Conservation (phyloP, 768 basidiomycete species). For the Roridomyces roridus region DNA sequence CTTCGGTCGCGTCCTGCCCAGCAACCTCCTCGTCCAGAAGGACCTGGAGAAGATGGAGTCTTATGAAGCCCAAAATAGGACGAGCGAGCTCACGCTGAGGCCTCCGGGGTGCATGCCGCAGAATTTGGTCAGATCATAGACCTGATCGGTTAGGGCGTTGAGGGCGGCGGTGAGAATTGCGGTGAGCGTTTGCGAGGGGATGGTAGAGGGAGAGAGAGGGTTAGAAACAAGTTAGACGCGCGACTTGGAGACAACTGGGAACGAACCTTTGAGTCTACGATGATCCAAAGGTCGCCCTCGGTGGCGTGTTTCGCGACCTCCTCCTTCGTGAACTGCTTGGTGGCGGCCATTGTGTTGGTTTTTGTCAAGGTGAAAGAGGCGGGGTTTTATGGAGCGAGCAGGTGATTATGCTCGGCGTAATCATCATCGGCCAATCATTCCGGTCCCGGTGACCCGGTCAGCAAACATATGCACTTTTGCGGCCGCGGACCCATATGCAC, state of each 20-base stretch:
- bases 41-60: conserved; percentile 28
- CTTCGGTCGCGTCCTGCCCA: conserved; percentile 86
- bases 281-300: conserved; percentile 82
- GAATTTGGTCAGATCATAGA: conserved; percentile 77
- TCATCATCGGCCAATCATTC: not conserved
- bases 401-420: not conserved
- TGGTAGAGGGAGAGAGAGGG: too few relatives aligned
- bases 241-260: too few relatives aligned
- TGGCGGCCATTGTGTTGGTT: not conserved
- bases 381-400: too few relatives aligned
- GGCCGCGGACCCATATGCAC: not conserved
- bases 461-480: too few relatives aligned
- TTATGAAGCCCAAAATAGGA: too few relatives aligned
- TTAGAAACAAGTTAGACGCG: too few relatives aligned
- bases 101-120: conserved; percentile 79
- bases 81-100: conserved; percentile 39
- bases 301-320: conserved; percentile 72
- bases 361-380: not conserved
- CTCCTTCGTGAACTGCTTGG: conserved; percentile 38
- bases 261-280: conserved; percentile 63
- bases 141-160: conserved; percentile 28
- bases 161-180: too few relatives aligned
- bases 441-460: too few relatives aligned
- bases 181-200: too few relatives aligned
- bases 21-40: conserved; percentile 72